Evolutionary conservation across 305 asterid species (phyloP), one percentile per base, ranked within the genome.

Genomic region (Fraxinus velutina): DNA sequence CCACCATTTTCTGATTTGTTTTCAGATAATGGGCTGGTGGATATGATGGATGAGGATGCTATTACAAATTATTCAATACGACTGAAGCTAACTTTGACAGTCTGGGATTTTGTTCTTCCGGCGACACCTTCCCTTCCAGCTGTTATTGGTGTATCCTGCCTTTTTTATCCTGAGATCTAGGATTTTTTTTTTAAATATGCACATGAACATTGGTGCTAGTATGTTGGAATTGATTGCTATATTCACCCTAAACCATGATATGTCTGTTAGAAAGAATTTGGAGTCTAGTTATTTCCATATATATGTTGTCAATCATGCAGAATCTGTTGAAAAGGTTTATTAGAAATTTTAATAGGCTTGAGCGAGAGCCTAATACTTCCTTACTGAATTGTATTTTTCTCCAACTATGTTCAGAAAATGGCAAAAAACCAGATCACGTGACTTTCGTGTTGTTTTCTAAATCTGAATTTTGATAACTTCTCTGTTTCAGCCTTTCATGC

Each of bases 121-220:
- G 89, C 76, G 62, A 96, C 98, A 32, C 99, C 99, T 80, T 94
- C 99, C 77, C 89, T 96, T 84, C 98, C 99, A 62, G 98, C 98
- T 87, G 98, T 96, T 83, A 92, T 96, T 89, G 99, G 99, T 89
- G 99, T 94, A 96, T 96, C 99, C 99, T 92, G 62, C 64, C 57
- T 76, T 66, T 75, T 79, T 75, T 83, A 44, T 44, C 17, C 52
- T n/a, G 1, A 4, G 52, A 42, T 42, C 15, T 2, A 42, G 55
- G 55, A 39, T 1, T 60, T 60, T 17, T 21, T 5, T 60, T 19
- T 3, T 60, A 24, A 64, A 27, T 27, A 27, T 66, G 73, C 34
- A 29, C 17, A 66, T 29, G 19, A 12, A 66, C 36, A 27, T 5
- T 66, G 73, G 17, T 66, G 73, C 37, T 27, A 66, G 37, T 10